Evolutionary conservation across 352 stramenopile species (phyloP).

Genomic region (Pythium phragmiticola): DNA sequence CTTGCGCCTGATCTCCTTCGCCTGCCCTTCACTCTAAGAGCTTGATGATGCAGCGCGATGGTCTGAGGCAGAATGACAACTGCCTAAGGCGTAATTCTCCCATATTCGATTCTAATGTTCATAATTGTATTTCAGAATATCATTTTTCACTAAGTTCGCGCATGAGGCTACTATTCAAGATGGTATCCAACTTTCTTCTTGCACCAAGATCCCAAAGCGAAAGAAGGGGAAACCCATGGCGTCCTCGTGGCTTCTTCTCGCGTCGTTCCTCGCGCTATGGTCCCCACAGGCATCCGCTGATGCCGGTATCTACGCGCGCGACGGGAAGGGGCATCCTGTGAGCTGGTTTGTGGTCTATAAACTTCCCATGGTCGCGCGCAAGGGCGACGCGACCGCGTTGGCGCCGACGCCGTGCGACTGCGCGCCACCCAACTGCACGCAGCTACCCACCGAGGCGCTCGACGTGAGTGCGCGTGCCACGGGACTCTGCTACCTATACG

Average conservation of each 20-base stretch:
- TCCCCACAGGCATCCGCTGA: not conserved
- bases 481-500: constrained; percentile 81
- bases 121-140: not conserved
- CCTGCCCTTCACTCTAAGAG: too few species aligned
- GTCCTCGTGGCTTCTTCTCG: not conserved
- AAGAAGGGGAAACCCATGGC: not conserved
- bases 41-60: too few species aligned
- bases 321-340: constrained; percentile 59
- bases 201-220: not conserved
- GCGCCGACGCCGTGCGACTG: constrained; percentile 65
- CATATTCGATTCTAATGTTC: not conserved
- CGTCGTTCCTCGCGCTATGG: constrained; percentile 2
- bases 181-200: not conserved
- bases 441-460: constrained; percentile 40
- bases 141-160: not conserved
- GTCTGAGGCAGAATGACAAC: too few species aligned
- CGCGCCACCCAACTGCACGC: constrained; percentile 46
- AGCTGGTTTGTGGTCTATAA: constrained; percentile 80
- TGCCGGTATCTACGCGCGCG: constrained; percentile 33
- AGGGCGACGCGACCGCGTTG: not conserved
- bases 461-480: constrained; percentile 36
- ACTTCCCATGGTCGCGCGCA: constrained; percentile 40
- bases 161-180: not conserved
- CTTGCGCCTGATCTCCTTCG: too few species aligned
- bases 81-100: too few species aligned